A percentile compares a stretch with the other conserved stretches of the same genome.
Evolutionary conservation across 139 green algal genomes (phyloP).

Genomic region (Auxenochlorella pyrenoidosa): DNA sequence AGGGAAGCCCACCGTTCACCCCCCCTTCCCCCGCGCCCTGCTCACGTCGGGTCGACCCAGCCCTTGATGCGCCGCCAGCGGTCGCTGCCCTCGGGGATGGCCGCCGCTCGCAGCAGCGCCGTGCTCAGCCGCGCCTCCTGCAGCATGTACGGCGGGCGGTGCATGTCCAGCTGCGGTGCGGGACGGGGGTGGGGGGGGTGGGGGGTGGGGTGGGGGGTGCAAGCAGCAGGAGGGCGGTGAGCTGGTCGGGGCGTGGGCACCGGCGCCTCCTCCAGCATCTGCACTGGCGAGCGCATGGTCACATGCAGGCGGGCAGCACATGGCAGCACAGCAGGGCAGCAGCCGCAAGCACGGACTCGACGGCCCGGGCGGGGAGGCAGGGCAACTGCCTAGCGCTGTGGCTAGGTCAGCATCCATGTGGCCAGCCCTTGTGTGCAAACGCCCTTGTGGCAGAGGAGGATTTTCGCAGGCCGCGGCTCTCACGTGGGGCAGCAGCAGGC

Average conservation of each 20-base stretch:
- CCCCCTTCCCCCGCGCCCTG: too few species aligned
- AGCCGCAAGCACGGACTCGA: too few species aligned
- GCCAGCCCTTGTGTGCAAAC: background rate
- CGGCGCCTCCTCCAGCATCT: too few species aligned
- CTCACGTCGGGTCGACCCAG: background rate
- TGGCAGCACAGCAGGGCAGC: too few species aligned
- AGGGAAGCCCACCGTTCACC: too few species aligned
- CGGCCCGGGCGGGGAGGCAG: too few species aligned
- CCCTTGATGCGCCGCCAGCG: background rate
- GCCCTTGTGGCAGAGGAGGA: too few species aligned
- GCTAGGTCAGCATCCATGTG: too few species aligned
- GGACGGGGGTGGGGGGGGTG: background rate
- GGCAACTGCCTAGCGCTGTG: too few species aligned
- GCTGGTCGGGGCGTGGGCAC: background rate
- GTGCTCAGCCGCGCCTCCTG: slow-evolving; percentile 59
- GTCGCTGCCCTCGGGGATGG: background rate
- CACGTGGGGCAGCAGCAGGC: slow-evolving; percentile 65
- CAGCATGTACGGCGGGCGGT: slow-evolving; percentile 51
- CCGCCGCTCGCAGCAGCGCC: slow-evolving; percentile 15
- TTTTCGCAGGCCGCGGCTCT: too few species aligned
- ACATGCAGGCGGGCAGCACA: too few species aligned
- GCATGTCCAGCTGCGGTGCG: slow-evolving; percentile 44
- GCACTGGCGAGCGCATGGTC: too few species aligned
- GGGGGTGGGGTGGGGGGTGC: background rate
- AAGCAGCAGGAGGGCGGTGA: background rate